phyloP scores from a whole-genome alignment of 1,139 yeast genomes.

The Taiozyma sp. region DNA sequence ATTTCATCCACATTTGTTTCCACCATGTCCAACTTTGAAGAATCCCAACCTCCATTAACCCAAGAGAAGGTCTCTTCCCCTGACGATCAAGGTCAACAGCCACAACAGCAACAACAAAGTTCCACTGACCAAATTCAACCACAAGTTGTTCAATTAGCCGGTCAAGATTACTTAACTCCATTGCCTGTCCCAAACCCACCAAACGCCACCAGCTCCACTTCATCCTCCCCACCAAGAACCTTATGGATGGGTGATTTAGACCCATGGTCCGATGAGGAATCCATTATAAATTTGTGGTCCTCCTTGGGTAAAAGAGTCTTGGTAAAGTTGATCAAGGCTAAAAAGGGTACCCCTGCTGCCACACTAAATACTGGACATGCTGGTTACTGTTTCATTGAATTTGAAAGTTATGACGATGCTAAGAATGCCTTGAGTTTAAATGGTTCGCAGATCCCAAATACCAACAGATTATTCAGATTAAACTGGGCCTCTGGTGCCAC shows the following conservation, averaged over 20 bases:
- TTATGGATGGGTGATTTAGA: conserved; percentile 81
- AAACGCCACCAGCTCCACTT: conserved; percentile 34
- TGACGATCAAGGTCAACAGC: not conserved
- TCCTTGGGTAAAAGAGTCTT: conserved; percentile 32
- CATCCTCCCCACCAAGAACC: conserved; percentile 44
- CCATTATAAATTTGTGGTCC: conserved; percentile 54
- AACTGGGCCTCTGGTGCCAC: conserved; percentile 76
- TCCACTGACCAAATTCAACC: conserved; percentile 7
- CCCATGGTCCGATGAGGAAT: conserved; percentile 63
- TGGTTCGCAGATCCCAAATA: conserved; percentile 61
- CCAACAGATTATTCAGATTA: conserved; percentile 55
- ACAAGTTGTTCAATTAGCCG: conserved; percentile 19
- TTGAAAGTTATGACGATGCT: conserved; percentile 58
- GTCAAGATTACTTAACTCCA: conserved; percentile 20
- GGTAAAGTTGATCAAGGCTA: conserved; percentile 51
- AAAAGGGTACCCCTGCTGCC: conserved; percentile 29
- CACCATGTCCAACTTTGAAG: conserved; percentile 2
- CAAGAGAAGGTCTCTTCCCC: not conserved
- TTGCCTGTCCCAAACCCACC: conserved; percentile 41
- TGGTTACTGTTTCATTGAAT: conserved; percentile 73
- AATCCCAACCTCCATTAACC: not conserved
- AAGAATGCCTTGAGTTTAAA: conserved; percentile 57
- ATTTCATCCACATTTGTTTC: not conserved
- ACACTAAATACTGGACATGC: conserved; percentile 39
- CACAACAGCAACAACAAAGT: not conserved